Conservation (phyloP, 441 rosid genomes). For the Syzygium malaccense region DNA sequence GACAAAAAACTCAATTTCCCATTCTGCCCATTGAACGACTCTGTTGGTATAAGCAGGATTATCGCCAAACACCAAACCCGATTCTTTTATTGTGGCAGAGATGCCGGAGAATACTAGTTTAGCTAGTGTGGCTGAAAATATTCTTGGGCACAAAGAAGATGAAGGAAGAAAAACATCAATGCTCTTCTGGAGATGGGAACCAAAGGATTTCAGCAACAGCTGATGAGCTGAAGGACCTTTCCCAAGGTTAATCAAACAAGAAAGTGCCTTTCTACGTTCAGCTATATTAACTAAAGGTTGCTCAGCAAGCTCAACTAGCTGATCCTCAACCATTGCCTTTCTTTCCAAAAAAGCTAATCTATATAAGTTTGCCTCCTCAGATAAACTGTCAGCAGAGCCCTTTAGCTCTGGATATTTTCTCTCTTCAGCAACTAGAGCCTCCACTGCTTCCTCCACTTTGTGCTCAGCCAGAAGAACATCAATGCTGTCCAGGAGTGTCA, state of each 20-base stretch:
- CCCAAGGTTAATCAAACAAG: slow-evolving; percentile 69
- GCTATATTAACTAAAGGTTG: slow-evolving; percentile 47
- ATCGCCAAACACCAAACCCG: slow-evolving; percentile 74
- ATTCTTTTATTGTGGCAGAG: slow-evolving; percentile 57
- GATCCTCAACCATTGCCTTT: slow-evolving; percentile 65
- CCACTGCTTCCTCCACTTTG: slow-evolving; percentile 65
- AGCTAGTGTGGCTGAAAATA: slow-evolving; percentile 70
- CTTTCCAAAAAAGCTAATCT: slow-evolving; percentile 51
- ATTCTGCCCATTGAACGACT: slow-evolving; percentile 94
- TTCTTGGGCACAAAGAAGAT: slow-evolving; percentile 59
- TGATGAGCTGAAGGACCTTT: slow-evolving; percentile 87
- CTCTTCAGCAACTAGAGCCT: slow-evolving; percentile 70
- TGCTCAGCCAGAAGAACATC: slow-evolving; percentile 89
- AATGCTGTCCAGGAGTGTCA: slow-evolving; percentile 46
- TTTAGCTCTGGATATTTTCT: slow-evolving; percentile 48
- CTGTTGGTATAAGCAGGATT: slow-evolving; percentile 74
- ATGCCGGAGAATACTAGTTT: slow-evolving; percentile 73
- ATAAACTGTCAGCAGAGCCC: slow-evolving; percentile 39
- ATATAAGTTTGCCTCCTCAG: slow-evolving; percentile 37
- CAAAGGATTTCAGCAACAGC: slow-evolving; percentile 45
- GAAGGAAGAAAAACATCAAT: slow-evolving; percentile 70
- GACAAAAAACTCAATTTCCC: slow-evolving; percentile 83
- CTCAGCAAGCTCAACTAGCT: slow-evolving; percentile 53
- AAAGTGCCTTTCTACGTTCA: slow-evolving; percentile 55
- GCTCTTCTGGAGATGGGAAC: slow-evolving; percentile 52